These are phyloP conservation scores for Cerioporus squamosus DNA, from an alignment of 1,284 basidiomycete species.

Conservation along the genomic window DNA sequence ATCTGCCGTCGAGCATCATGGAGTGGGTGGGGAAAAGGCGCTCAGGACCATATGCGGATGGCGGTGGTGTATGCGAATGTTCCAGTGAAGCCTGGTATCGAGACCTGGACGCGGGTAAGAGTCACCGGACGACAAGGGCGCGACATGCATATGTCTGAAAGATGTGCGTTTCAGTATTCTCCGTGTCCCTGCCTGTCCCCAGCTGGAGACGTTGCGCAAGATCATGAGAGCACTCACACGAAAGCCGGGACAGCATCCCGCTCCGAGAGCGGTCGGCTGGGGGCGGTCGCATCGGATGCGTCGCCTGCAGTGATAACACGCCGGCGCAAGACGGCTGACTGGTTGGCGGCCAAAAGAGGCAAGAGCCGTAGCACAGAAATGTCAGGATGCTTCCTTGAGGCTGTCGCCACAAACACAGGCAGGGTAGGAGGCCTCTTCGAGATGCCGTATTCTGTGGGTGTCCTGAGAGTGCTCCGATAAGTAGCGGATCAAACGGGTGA, in stretches of 20 bases:
- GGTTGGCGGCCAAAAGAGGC: background rate
- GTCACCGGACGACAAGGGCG: slow-evolving; percentile 17
- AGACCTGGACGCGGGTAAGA: slow-evolving; percentile 10
- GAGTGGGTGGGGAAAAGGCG: slow-evolving; percentile 15
- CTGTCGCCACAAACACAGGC: background rate
- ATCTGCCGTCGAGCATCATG: slow-evolving; percentile 25
- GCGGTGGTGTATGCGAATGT: slow-evolving; percentile 13
- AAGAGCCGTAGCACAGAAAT: background rate
- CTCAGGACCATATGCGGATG: slow-evolving; percentile 18
- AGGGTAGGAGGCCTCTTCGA: background rate
- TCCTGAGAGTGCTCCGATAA: slow-evolving; percentile 15
- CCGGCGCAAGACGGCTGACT: background rate
- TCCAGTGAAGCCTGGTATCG: slow-evolving; percentile 16
- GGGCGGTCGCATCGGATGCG: background rate
- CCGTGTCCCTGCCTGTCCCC: background rate
- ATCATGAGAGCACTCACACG: slow-evolving; percentile 1
- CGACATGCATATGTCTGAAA: slow-evolving; percentile 1
- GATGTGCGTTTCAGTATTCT: background rate
- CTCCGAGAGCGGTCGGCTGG: slow-evolving; percentile 1
- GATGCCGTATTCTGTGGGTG: slow-evolving; percentile 13
- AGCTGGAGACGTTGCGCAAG: slow-evolving; percentile 1
- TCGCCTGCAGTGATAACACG: background rate
- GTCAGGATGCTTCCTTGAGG: slow-evolving; percentile 1
- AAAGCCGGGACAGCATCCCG: background rate
- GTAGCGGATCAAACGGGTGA: slow-evolving; percentile 20